Evolutionary conservation across 2,329 filamentous ascomycete species (phyloP), one percentile per base, ranked within the genome.

Genomic region (Microsporum canis): DNA sequence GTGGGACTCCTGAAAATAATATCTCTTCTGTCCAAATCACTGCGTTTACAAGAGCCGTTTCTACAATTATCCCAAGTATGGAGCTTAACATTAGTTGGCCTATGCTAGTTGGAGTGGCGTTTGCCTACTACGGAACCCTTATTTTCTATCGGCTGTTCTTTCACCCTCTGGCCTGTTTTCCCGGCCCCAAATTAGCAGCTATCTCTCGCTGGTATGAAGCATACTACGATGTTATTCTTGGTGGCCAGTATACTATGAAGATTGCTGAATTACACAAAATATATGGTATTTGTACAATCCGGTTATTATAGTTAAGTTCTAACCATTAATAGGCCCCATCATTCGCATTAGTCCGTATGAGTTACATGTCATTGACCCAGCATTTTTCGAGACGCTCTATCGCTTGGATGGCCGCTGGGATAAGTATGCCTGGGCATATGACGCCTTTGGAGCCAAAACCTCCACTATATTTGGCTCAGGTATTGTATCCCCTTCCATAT

Each of bases 151-250:
- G 65, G 34, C 58, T 67, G 2, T 67, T 62, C 38, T 64, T 66
- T 51, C 65, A 63, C 17, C 67, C 67, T 1, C 61, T 68, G 51
- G 62, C 65, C 45, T 64, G 63, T 49, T 66, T 68, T 31, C 64
- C 67, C 1, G 67, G 67, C 10, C 67, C 67, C 34, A 62, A 62
- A 58, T 49, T 65, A 2, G 65, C 65, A 29, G 68, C 67, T n/a
- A 14, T 66, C 10, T 66, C 65, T 31, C 57, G 59, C 45, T 69
- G 67, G 68, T 69, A 69, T 55, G 68, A 70, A 47, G 66, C 66
- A 39, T 70, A 70, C 60, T 70, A 66, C 60, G 68, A 71, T 61
- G 65, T 68, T n/a, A 47, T 67, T 60, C 59, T 55, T 27, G 49
- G 64, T 7, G 69, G 69, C 3, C 63, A 67, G 17, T 69, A 66